These are phyloP conservation scores for Fusarium anthophilum DNA, from an alignment of 2,329 filamentous ascomycete species.

Conservation along the genomic window DNA sequence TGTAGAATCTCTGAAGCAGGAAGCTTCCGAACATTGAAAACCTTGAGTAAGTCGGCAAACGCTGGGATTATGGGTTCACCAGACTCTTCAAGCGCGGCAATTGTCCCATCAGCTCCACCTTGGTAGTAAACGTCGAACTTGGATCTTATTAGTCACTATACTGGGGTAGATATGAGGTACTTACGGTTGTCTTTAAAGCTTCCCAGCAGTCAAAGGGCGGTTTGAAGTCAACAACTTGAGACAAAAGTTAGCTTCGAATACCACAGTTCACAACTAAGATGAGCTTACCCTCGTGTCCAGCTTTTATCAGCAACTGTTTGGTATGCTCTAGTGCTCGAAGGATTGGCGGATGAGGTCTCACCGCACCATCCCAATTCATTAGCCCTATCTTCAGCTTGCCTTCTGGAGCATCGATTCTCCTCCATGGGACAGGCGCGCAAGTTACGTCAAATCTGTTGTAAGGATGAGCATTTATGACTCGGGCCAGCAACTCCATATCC, in stretches of 20 bases:
- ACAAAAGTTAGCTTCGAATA: fast-evolving
- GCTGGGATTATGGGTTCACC: conserved; percentile 14
- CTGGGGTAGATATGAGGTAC: fast-evolving
- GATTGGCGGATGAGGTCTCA: conserved; percentile 18
- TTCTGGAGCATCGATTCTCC: fast-evolving
- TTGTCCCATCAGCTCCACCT: neutral
- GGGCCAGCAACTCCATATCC: conserved; percentile 2
- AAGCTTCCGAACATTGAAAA: neutral
- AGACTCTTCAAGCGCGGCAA: neutral
- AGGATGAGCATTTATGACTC: neutral
- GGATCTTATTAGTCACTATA: neutral
- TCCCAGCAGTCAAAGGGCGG: conserved; percentile 20
- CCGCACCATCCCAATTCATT: conserved; percentile 5
- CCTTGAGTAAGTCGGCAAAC: neutral
- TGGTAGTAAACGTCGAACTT: conserved; percentile 18
- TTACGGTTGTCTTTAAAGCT: neutral
- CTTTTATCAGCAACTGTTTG: neutral
- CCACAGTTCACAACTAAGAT: fast-evolving
- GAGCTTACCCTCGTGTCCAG: conserved; percentile 8
- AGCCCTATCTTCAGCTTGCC: conserved; percentile 7
- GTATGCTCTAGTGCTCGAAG: conserved; percentile 4
- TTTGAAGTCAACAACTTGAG: conserved; percentile 10
- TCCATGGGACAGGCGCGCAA: conserved; percentile 3
- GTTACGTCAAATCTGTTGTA: neutral
- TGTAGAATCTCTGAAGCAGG: neutral